Percentiles rank a stretch among this genome's conserved stretches.
phyloP scores from a whole-genome alignment of 257 asterid species.

The Solanum paucissectum region DNA sequence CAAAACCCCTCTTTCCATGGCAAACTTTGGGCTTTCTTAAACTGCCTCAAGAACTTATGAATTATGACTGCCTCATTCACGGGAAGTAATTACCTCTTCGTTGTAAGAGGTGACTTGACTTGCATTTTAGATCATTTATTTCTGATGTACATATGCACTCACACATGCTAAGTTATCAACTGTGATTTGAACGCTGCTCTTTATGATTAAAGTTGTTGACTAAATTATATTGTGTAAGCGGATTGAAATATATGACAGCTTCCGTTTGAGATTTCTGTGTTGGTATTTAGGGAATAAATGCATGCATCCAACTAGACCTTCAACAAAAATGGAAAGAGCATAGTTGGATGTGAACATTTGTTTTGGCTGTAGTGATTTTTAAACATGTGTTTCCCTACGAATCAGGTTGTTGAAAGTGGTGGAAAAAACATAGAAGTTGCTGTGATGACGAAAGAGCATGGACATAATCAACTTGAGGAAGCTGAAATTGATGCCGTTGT shows the following conservation, averaged over 20 bases:
- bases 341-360: neutral
- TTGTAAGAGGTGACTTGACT: neutral
- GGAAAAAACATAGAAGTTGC: constrained; percentile 94
- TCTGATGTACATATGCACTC: neutral
- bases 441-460: constrained; percentile 79
- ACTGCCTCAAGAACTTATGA: neutral
- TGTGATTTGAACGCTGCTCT: neutral
- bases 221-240: neutral
- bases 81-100: neutral
- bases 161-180: neutral
- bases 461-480: constrained; percentile 76
- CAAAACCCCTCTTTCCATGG: neutral
- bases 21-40: neutral
- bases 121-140: neutral
- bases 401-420: constrained; percentile 83
- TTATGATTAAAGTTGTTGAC: neutral
- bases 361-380: neutral
- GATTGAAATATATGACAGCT: neutral
- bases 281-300: neutral
- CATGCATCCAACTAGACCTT: neutral
- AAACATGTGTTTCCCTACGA: neutral
- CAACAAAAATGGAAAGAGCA: neutral
- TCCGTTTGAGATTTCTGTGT: neutral
- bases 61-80: neutral
- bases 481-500: constrained; percentile 80